Evolutionary conservation across 768 basidiomycete species (phyloP).

Genomic region (Strobilomyces echinocephalus): DNA sequence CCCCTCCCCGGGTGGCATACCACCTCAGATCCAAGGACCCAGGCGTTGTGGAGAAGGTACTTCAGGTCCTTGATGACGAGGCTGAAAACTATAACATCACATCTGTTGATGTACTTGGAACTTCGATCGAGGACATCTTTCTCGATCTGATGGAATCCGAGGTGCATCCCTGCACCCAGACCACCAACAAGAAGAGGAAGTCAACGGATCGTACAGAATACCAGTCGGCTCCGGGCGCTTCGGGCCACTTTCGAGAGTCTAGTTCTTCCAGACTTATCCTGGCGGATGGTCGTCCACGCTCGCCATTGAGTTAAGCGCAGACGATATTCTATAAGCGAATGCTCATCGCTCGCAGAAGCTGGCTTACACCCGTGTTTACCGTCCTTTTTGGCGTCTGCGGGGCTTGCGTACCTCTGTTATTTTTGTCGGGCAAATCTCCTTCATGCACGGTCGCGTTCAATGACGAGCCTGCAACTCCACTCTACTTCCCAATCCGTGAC

Average conservation of each 20-base stretch:
- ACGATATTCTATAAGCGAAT: conserved; percentile 72
- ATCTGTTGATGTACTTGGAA: conserved; percentile 65
- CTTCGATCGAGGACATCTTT: conserved; percentile 81
- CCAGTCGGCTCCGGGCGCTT: not conserved
- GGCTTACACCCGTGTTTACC: conserved; percentile 58
- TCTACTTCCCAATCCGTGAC: conserved; percentile 46
- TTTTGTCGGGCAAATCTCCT: conserved; percentile 47
- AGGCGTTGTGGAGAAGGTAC: conserved; percentile 47
- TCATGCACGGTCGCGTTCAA: conserved; percentile 45
- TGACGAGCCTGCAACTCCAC: conserved; percentile 35
- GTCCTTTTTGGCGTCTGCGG: conserved; percentile 56
- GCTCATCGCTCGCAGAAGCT: conserved; percentile 60
- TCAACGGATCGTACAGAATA: conserved; percentile 11
- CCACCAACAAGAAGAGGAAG: conserved; percentile 26
- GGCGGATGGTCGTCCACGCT: conserved; percentile 46
- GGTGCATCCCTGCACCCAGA: conserved; percentile 5
- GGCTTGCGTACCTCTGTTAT: conserved; percentile 62
- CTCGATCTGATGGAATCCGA: conserved; percentile 58
- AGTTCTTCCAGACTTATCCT: conserved; percentile 23
- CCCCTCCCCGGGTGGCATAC: conserved; percentile 44
- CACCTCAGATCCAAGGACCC: conserved; percentile 62
- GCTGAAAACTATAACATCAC: conserved; percentile 34
- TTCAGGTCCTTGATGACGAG: conserved; percentile 50
- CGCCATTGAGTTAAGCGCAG: conserved; percentile 59
- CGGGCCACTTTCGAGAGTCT: conserved; percentile 1